phyloP scores from a whole-genome alignment of 2,329 filamentous ascomycete species.

The Fusarium pilosicola region DNA sequence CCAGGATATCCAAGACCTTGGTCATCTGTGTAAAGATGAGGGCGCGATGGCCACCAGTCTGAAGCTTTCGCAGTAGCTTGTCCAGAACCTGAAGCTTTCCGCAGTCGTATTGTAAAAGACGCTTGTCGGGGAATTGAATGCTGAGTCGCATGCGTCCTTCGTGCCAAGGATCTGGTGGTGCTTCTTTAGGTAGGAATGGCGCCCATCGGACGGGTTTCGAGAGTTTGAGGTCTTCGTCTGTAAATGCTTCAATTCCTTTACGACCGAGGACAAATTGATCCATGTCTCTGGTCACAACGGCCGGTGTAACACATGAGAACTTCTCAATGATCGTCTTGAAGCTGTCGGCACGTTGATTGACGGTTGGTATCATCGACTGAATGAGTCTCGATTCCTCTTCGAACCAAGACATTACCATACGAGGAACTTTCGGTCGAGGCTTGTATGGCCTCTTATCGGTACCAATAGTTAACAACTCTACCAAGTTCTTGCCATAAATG shows the following conservation, averaged over 20 bases:
- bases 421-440: conserved; percentile 68
- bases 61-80: conserved; percentile 83
- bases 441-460: conserved; percentile 67
- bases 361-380: conserved; percentile 74
- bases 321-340: conserved; percentile 83
- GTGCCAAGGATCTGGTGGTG: conserved; percentile 84
- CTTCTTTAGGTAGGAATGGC: conserved; percentile 65
- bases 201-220: conserved; percentile 66
- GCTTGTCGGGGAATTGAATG: conserved; percentile 96
- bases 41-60: conserved; percentile 89
- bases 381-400: conserved; percentile 74
- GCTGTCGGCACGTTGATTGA: conserved; percentile 76
- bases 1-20: conserved; percentile 95
- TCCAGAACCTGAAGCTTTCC: conserved; percentile 94
- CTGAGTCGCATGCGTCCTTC: conserved; percentile 91
- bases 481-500: conserved; percentile 81
- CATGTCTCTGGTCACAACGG: conserved; percentile 84
- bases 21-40: conserved; percentile 99
- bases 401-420: conserved; percentile 77
- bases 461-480: conserved; percentile 77
- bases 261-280: conserved; percentile 73
- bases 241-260: conserved; percentile 66
- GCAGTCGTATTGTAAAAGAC: conserved; percentile 96
- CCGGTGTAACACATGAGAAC: conserved; percentile 92
- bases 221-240: conserved; percentile 65